Base-by-base conservation (phyloP, 2,329 filamentous ascomycete genomes). In the Paecilomyces fulvus region DNA sequence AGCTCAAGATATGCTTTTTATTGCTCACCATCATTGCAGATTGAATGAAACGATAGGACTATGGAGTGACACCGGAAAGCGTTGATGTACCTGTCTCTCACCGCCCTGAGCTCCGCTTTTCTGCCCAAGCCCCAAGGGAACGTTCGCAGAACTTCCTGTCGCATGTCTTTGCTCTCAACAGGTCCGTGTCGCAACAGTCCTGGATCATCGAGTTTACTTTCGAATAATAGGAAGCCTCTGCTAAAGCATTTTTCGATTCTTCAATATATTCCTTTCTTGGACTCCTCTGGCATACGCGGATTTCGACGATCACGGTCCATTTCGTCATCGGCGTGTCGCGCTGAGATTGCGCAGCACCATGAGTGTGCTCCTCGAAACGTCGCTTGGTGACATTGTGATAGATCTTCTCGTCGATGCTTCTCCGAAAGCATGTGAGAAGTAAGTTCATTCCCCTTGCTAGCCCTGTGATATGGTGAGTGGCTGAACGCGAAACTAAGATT, bases 361-460 rank as follows among this genome's bases (percentile, higher is more conserved):
- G 92, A 96, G 90, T 60, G 92, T 96, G 55, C 82, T 97, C 30
- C 80, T 99, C 53, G 92, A 99, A 76, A 96, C 94, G 31, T 96
- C 88, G 57, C 83, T 87, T 1, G 92, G 92, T 67, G 94, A 99
- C 73, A 88, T 99, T 67, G 92, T 96, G 62, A 91, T 97, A 66
- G 92, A 99, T 72, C 81, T 99, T 23, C 79, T 96, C 59, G 85
- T 94, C 53, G 89, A 95, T 64, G 89, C 92, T 69, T 89, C 90
- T 46, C 94, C 92, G 1, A 92, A 87, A 73, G 86, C 91, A 64
- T 97, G 92, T 79, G 89, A 96, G 77, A 99, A 97, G 90, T 95
- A 79, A 80, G 88, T 80, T 49, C 56, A 58, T 58, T 58, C 60
- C 56, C 46, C 52, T 28, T 62, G 31, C 20, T 20, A 52, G 56